These are phyloP conservation scores for Globisporangium heterothallicum DNA, from an alignment of 352 stramenopile genomes.

Conservation along the genomic window DNA sequence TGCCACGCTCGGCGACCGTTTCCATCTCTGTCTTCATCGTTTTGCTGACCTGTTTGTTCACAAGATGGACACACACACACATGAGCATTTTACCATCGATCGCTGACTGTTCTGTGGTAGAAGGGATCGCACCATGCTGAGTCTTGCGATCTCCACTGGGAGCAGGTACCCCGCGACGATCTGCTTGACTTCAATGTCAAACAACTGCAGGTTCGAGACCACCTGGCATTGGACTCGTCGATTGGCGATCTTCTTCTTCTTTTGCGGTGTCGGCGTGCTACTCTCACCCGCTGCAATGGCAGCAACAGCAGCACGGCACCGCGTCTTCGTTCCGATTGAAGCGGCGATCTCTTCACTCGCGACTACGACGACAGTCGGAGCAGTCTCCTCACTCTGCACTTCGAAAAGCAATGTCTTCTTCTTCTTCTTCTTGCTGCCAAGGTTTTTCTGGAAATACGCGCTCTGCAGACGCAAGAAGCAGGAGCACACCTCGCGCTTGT, in stretches of 20 bases:
- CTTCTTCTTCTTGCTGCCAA: constrained; percentile 27
- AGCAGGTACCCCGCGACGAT: constrained; percentile 39
- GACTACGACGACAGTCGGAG: too few relatives aligned
- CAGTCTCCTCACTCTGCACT: too few relatives aligned
- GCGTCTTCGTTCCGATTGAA: not conserved
- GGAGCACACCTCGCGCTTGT: constrained; percentile 56
- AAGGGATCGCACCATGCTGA: constrained; percentile 52
- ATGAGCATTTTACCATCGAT: constrained; percentile 2
- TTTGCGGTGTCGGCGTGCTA: not conserved
- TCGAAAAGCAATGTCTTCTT: not conserved
- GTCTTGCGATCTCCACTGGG: constrained; percentile 28
- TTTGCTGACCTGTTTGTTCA: constrained; percentile 60
- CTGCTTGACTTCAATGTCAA: constrained; percentile 45
- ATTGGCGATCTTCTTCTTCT: constrained; percentile 4
- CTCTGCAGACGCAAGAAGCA: constrained; percentile 65
- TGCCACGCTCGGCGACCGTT: constrained; percentile 35
- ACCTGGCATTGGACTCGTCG: constrained; percentile 8
- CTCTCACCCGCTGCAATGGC: not conserved
- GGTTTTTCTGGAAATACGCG: constrained; percentile 60
- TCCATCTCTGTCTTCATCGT: constrained; percentile 42
- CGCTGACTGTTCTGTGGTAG: too few relatives aligned
- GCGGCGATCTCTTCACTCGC: not conserved
- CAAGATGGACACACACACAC: constrained; percentile 15
- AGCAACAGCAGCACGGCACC: not conserved
- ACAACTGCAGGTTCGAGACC: constrained; percentile 45